These are phyloP conservation scores for Mycena metata DNA, from an alignment of 768 basidiomycete species.

Conservation along the genomic window DNA sequence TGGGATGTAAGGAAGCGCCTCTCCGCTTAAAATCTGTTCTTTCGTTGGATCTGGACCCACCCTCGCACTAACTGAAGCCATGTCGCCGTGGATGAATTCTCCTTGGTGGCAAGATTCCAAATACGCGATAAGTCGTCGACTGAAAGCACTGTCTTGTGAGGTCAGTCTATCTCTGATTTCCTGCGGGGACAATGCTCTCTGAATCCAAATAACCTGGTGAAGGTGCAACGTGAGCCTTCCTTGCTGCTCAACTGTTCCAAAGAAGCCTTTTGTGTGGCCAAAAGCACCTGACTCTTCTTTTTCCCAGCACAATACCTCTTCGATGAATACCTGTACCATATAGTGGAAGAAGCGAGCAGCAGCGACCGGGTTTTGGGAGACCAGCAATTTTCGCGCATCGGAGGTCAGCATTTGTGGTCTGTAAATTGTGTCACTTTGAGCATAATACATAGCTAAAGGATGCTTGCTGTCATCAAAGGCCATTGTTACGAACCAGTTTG, in stretches of 20 bases:
- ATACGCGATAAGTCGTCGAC: constrained; percentile 25
- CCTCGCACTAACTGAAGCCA: constrained; percentile 34
- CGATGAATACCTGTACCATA: constrained; percentile 37
- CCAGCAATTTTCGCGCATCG: constrained; percentile 4
- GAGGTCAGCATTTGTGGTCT: constrained; percentile 24
- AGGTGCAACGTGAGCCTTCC: constrained; percentile 46
- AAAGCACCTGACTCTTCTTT: constrained; percentile 24
- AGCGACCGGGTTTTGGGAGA: constrained; percentile 39
- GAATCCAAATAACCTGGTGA: constrained; percentile 45
- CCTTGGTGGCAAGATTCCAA: constrained; percentile 24
- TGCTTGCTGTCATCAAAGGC: constrained; percentile 47
- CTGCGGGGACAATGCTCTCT: constrained; percentile 28
- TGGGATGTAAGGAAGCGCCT: neutral
- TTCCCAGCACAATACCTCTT: constrained; percentile 31
- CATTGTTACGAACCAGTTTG: constrained; percentile 53
- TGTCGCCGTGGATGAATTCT: constrained; percentile 39
- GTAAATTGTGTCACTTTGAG: constrained; percentile 41
- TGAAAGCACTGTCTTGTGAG: constrained; percentile 18
- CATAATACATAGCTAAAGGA: constrained; percentile 53
- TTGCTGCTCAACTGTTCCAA: constrained; percentile 49
- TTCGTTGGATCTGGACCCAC: neutral
- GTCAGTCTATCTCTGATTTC: constrained; percentile 35
- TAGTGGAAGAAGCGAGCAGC: constrained; percentile 41
- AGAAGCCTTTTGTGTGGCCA: constrained; percentile 41
- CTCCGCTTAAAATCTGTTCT: too few species aligned